Conservation (phyloP, 2,329 filamentous ascomycete species). For the Rachicladosporium sp. region DNA sequence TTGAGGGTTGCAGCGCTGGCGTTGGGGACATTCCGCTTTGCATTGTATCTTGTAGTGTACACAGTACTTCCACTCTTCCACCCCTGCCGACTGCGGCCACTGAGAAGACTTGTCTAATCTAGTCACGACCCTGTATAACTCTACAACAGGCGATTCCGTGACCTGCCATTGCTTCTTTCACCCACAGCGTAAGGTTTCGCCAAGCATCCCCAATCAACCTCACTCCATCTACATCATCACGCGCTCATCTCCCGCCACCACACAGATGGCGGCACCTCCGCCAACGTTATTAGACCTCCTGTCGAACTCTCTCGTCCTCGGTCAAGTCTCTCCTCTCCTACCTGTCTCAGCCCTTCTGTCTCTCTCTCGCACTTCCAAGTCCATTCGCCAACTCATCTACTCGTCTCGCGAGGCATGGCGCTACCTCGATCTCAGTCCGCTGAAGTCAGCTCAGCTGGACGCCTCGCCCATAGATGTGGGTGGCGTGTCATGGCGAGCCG, state of each 20-base stretch:
- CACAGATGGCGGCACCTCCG: conserved; percentile 15
- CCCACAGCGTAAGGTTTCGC: too few relatives aligned
- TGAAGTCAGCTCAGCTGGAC: conserved; percentile 51
- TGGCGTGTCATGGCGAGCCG: conserved; percentile 54
- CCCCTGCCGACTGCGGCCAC: too few relatives aligned
- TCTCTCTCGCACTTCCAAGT: conserved; percentile 56
- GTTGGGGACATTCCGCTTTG: too few relatives aligned
- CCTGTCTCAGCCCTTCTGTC: conserved; percentile 55
- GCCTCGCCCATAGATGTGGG: conserved; percentile 47
- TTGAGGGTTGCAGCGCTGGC: too few relatives aligned
- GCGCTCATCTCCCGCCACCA: too few relatives aligned
- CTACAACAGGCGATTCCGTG: too few relatives aligned
- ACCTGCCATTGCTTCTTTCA: too few relatives aligned
- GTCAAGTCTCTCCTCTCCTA: conserved; percentile 65
- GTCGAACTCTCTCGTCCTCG: conserved; percentile 65
- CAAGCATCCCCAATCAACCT: too few relatives aligned
- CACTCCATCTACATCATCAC: too few relatives aligned
- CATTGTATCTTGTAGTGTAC: too few relatives aligned
- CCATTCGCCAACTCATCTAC: conserved; percentile 51
- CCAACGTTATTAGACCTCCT: conserved; percentile 55
- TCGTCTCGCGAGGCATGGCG: conserved; percentile 65
- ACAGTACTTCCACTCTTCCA: neutral
- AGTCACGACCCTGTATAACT: too few relatives aligned
- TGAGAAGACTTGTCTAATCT: too few relatives aligned
- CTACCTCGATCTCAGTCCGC: conserved; percentile 63